phyloP scores from a whole-genome alignment of 2,329 filamentous ascomycete genomes.

The Microcyclospora pomicola region DNA sequence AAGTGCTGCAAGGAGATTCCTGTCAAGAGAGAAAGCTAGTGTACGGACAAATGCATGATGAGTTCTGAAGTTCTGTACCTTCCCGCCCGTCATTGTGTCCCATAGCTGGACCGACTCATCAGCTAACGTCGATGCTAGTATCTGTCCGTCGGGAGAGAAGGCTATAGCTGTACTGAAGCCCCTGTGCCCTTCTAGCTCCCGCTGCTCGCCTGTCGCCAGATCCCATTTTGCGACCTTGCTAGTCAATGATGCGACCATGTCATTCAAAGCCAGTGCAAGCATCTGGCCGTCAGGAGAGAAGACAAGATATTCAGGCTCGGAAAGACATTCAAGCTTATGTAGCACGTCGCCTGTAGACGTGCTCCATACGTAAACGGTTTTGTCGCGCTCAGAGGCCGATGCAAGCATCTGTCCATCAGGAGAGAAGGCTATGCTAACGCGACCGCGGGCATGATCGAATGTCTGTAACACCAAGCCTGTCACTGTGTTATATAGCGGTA shows the following conservation, averaged over 20 bases:
- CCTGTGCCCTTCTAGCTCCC: conserved; percentile 1
- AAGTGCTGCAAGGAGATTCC: conserved; percentile 8
- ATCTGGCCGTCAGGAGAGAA: not conserved
- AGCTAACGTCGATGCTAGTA: conserved; percentile 1
- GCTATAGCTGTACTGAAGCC: not conserved
- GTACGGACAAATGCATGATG: not conserved
- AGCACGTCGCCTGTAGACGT: conserved; percentile 1
- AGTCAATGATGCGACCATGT: not conserved
- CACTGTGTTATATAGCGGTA: conserved; percentile 3
- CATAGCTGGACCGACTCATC: conserved; percentile 8
- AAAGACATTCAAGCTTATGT: conserved; percentile 1
- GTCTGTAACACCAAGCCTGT: not conserved
- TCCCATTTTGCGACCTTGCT: too few species aligned
- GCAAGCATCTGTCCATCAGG: not conserved
- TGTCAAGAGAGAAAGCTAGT: conserved; percentile 2
- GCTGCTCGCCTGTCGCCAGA: not conserved
- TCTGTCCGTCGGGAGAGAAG: conserved; percentile 3
- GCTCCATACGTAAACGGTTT: conserved; percentile 2
- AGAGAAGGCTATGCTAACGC: not conserved
- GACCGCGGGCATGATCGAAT: not conserved
- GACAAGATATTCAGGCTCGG: not conserved
- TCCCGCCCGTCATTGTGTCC: conserved; percentile 4
- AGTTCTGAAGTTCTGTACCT: conserved; percentile 6
- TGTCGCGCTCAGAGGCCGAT: not conserved
- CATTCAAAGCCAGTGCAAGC: not conserved